Percentiles rank a stretch among this genome's conserved stretches.
phyloP scores from a whole-genome alignment of 352 stramenopile genomes.

The Phytophthora cactorum region DNA sequence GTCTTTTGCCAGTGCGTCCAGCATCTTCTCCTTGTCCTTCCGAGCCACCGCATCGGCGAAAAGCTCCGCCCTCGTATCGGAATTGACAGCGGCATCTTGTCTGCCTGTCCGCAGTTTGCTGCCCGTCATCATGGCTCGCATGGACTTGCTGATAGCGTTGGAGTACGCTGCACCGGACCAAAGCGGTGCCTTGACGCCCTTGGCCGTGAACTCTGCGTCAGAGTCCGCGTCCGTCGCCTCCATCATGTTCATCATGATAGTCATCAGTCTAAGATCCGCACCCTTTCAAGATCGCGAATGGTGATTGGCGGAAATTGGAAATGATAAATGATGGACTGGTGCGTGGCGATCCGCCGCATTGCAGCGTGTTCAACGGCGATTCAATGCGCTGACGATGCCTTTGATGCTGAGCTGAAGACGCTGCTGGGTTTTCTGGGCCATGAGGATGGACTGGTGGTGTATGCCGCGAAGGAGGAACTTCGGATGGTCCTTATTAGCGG shows the following conservation, averaged over 20 bases:
- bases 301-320: constrained; percentile 22
- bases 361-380: constrained; percentile 8
- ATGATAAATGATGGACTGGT: constrained; percentile 1
- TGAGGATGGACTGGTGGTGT: constrained; percentile 50
- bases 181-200: constrained; percentile 15
- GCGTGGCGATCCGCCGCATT: constrained; percentile 13
- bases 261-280: constrained; percentile 12
- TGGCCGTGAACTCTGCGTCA: constrained; percentile 15
- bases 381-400: constrained; percentile 1
- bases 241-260: constrained; percentile 35
- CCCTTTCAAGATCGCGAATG: constrained; percentile 40
- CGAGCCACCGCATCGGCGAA: constrained; percentile 46
- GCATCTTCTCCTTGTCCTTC: constrained; percentile 61
- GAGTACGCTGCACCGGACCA: constrained; percentile 42
- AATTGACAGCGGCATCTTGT: neutral
- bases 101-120: constrained; percentile 16
- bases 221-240: constrained; percentile 19
- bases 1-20: constrained; percentile 40
- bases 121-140: constrained; percentile 60
- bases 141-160: constrained; percentile 54
- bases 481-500: constrained; percentile 12
- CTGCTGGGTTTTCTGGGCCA: constrained; percentile 36
- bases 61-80: constrained; percentile 28
- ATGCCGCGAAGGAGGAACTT: constrained; percentile 49
- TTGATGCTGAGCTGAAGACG: constrained; percentile 6